These are phyloP conservation scores for Botryobasidium botryosum DNA, from an alignment of 768 basidiomycete species.

Conservation along the genomic window DNA sequence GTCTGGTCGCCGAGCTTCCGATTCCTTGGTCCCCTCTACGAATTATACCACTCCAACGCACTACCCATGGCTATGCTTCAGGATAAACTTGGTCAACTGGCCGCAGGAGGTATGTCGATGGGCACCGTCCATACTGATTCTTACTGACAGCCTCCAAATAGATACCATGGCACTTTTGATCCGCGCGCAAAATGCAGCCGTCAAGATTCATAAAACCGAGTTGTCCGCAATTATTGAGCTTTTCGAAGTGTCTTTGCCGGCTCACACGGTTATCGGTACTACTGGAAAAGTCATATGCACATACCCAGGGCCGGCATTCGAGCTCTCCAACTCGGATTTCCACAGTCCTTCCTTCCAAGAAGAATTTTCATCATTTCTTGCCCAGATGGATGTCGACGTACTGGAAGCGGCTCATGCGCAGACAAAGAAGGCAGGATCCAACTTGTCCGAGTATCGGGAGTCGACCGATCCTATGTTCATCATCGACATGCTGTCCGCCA, in stretches of 20 bases:
- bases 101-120: neutral
- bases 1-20: neutral
- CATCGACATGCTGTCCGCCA: conserved; percentile 31
- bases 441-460: conserved; percentile 23
- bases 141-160: no score
- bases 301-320: conserved; percentile 5
- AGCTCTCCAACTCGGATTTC: conserved; percentile 10
- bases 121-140: neutral
- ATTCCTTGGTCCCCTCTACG: neutral
- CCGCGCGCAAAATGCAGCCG: conserved; percentile 31
- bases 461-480: conserved; percentile 32
- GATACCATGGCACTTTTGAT: conserved; percentile 26
- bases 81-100: neutral
- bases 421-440: conserved; percentile 20
- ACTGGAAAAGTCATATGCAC: conserved; percentile 25
- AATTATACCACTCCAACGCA: neutral
- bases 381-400: conserved; percentile 21
- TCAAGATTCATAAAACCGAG: conserved; percentile 17
- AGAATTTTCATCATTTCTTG: conserved; percentile 26
- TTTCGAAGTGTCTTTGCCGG: no score
- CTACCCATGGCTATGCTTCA: neutral
- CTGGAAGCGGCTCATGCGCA: conserved; percentile 20
- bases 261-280: conserved; percentile 26
- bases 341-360: conserved; percentile 19
- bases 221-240: conserved; percentile 23